Evolutionary conservation across 257 asterid species (phyloP).

Genomic region (Ehretia macrophylla): DNA sequence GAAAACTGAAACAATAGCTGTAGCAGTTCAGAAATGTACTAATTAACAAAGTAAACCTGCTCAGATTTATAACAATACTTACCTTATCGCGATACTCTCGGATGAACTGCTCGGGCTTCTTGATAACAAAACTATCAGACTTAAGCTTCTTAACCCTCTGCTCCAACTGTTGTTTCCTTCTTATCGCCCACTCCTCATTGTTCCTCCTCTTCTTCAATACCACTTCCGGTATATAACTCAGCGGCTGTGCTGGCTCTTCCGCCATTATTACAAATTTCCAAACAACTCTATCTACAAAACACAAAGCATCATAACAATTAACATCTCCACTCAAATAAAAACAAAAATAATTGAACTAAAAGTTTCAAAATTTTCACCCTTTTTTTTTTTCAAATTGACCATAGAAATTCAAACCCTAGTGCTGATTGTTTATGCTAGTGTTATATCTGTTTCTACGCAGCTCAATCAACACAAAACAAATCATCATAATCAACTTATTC

Average conservation of each 20-base stretch:
- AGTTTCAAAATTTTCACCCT: no score
- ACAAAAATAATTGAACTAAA: not conserved
- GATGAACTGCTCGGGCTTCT: conserved; percentile 85
- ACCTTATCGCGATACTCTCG: conserved; percentile 79
- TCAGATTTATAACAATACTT: not conserved
- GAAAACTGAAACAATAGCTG: no score
- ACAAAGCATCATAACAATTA: not conserved
- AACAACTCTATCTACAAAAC: not conserved
- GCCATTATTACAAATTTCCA: conserved; percentile 36
- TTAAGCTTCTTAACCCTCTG: conserved; percentile 62
- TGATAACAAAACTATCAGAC: conserved; percentile 40
- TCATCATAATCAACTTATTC: not conserved
- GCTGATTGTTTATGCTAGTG: not conserved
- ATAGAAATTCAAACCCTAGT: not conserved
- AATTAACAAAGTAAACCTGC: no score
- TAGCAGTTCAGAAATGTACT: no score
- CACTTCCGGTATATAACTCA: conserved; percentile 73
- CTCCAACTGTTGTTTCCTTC: conserved; percentile 58
- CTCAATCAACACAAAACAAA: not conserved
- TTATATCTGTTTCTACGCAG: not conserved
- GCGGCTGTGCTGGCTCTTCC: conserved; percentile 42
- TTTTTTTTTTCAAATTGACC: no score
- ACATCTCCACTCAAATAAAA: not conserved
- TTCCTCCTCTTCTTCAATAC: conserved; percentile 85
- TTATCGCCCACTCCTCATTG: conserved; percentile 87